A percentile compares a stretch with the other conserved stretches of the same genome.
These are phyloP conservation scores for Lycium barbarum DNA, from an alignment of 257 asterid species.

Conservation along the genomic window DNA sequence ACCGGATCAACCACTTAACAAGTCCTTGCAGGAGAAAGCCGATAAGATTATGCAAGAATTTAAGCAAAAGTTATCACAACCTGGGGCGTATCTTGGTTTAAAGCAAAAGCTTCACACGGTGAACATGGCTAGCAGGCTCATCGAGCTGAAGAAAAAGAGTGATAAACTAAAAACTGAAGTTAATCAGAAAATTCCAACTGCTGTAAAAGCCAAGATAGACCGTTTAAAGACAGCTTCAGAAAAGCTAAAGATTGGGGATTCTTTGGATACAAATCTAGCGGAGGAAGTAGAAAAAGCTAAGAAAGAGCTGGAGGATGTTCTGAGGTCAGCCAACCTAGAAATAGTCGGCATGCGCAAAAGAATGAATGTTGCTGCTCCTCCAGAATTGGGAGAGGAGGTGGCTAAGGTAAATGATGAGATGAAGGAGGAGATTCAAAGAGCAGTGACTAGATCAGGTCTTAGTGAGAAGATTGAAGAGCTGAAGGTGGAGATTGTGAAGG, in stretches of 20 bases:
- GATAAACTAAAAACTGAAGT: constrained; percentile 54
- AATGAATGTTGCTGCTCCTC: constrained; percentile 61
- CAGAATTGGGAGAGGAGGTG: constrained; percentile 43
- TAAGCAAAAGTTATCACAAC: constrained; percentile 68
- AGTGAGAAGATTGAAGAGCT: constrained; percentile 61
- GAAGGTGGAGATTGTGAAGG: constrained; percentile 60
- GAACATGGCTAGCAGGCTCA: constrained; percentile 40
- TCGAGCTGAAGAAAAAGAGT: constrained; percentile 46
- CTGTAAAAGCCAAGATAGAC: constrained; percentile 46
- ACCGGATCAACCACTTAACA: constrained; percentile 42
- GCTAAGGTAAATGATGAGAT: constrained; percentile 55
- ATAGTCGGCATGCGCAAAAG: constrained; percentile 43
- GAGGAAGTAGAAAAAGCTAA: constrained; percentile 40
- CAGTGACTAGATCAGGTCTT: constrained; percentile 55
- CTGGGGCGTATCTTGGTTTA: constrained; percentile 50
- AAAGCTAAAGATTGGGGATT: constrained; percentile 38
- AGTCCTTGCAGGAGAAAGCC: constrained; percentile 47
- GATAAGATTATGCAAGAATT: constrained; percentile 50
- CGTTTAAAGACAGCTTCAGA: constrained; percentile 42
- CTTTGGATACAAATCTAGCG: constrained; percentile 42
- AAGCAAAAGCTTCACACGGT: constrained; percentile 61
- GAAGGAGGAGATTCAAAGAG: constrained; percentile 57
- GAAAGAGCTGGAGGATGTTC: constrained; percentile 56
- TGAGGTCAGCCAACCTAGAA: constrained; percentile 55
- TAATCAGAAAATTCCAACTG: constrained; percentile 50